Conservation (phyloP, 768 basidiomycete genomes). For the Suillus alpinus region DNA sequence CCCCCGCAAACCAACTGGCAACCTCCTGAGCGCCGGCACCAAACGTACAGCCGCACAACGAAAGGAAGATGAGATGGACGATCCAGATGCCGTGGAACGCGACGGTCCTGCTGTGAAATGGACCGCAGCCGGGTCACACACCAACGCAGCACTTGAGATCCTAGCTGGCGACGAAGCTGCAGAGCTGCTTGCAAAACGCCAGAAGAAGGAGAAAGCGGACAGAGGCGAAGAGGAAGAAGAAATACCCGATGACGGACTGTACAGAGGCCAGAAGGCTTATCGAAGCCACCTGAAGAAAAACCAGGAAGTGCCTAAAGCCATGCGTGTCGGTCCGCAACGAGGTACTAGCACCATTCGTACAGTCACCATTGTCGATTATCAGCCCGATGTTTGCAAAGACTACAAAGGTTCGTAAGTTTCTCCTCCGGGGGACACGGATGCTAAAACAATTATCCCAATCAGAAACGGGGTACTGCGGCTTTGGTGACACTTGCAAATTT, state of each 20-base stretch:
- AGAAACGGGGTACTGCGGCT: slow-evolving; percentile 99
- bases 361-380: slow-evolving; percentile 95
- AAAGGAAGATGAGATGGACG: slow-evolving; percentile 48
- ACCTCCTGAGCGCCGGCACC: slow-evolving; percentile 76
- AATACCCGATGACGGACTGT: slow-evolving; percentile 78
- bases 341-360: slow-evolving; percentile 81
- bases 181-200: slow-evolving; percentile 69
- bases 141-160: slow-evolving; percentile 70
- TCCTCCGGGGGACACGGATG: slow-evolving; percentile 7
- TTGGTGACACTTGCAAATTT: slow-evolving; percentile 99
- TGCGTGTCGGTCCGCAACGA: slow-evolving; percentile 81
- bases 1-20: slow-evolving; percentile 60
- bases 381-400: slow-evolving; percentile 99
- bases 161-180: slow-evolving; percentile 81
- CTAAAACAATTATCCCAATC: slow-evolving; percentile 1
- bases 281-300: slow-evolving; percentile 76
- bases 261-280: slow-evolving; percentile 83
- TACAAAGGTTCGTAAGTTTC: slow-evolving; percentile 79
- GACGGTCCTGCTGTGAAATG: slow-evolving; percentile 69
- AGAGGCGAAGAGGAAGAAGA: slow-evolving; percentile 52
- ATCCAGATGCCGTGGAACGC: slow-evolving; percentile 52
- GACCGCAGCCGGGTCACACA: slow-evolving; percentile 75
- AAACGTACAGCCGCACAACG: slow-evolving; percentile 57
- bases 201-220: slow-evolving; percentile 51
- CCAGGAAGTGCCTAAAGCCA: slow-evolving; percentile 82